Percentiles rank a stretch among this genome's conserved stretches.
Conservation (phyloP, 2,329 filamentous ascomycete genomes). For the Fusarium chaquense region DNA sequence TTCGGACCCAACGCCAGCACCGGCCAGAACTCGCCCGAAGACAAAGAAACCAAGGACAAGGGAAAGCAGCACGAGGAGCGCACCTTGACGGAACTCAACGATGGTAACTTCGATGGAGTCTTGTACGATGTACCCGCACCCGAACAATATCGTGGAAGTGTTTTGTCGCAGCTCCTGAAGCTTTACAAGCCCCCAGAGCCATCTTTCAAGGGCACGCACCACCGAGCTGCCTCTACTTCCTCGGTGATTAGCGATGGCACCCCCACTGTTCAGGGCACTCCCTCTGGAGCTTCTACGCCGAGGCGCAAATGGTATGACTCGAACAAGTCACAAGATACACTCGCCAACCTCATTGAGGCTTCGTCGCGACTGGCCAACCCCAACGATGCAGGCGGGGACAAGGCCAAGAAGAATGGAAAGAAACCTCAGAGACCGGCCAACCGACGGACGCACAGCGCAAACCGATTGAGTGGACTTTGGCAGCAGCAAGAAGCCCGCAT, state of each 20-base stretch:
- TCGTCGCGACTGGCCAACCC: constrained; percentile 58
- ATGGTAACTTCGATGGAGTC: constrained; percentile 55
- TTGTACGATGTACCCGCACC: constrained; percentile 56
- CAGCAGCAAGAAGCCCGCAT: constrained; percentile 61
- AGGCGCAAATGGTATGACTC: constrained; percentile 63
- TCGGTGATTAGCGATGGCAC: constrained; percentile 51
- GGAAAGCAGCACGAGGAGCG: constrained; percentile 35
- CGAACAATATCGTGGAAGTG: constrained; percentile 58
- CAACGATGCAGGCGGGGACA: constrained; percentile 33
- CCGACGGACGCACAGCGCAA: constrained; percentile 54
- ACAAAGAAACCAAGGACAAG: constrained; percentile 6
- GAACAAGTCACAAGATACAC: constrained; percentile 60
- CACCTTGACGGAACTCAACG: constrained; percentile 52
- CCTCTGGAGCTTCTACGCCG: constrained; percentile 57
- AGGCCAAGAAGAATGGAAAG: constrained; percentile 43
- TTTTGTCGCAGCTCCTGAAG: constrained; percentile 60
- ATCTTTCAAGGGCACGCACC: constrained; percentile 36
- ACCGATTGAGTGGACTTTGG: constrained; percentile 54
- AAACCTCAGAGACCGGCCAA: constrained; percentile 50
- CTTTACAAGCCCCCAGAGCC: constrained; percentile 58
- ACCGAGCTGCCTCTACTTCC: constrained; percentile 41
- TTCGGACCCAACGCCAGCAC: constrained; percentile 29
- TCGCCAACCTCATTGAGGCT: constrained; percentile 61
- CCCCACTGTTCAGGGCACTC: constrained; percentile 53
- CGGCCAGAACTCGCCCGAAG: constrained; percentile 13